Percentiles rank a stretch among this genome's conserved stretches.
Conservation (phyloP, 2,329 filamentous ascomycete genomes). For the Cephalotrichum gorgonifer region DNA sequence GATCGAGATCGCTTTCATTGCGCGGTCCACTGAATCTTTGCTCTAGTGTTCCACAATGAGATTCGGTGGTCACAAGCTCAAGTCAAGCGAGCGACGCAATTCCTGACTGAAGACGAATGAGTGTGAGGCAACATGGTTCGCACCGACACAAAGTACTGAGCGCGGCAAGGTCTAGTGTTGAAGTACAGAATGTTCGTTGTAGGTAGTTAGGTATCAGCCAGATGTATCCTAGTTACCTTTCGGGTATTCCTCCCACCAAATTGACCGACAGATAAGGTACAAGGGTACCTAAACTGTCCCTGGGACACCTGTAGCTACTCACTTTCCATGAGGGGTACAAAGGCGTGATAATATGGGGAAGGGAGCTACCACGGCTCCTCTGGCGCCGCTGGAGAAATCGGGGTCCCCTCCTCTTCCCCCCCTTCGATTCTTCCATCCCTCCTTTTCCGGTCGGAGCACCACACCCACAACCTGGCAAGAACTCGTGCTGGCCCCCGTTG, state of each 20-base stretch:
- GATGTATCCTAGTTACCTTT: background rate
- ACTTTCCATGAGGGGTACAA: background rate
- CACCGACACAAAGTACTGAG: background rate
- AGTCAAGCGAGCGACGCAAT: background rate
- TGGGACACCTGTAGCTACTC: background rate
- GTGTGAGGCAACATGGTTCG: background rate
- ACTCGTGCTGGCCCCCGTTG: conserved; percentile 1
- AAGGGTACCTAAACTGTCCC: background rate
- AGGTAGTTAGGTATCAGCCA: background rate
- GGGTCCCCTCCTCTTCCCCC: background rate
- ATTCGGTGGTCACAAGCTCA: background rate
- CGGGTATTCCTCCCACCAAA: background rate
- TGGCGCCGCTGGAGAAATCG: background rate
- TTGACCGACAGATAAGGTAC: background rate
- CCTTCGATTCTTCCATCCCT: background rate
- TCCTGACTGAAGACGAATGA: background rate
- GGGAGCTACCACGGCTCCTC: background rate
- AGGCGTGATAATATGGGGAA: background rate
- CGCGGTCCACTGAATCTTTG: background rate
- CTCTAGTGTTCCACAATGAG: background rate
- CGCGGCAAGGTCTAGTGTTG: background rate
- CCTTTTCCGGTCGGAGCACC: conserved; percentile 1
- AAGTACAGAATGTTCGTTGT: background rate
- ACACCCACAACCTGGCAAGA: background rate
- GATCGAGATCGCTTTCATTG: background rate